phyloP scores from a whole-genome alignment of 2,329 filamentous ascomycete genomes.

The Fusarium sp. region DNA sequence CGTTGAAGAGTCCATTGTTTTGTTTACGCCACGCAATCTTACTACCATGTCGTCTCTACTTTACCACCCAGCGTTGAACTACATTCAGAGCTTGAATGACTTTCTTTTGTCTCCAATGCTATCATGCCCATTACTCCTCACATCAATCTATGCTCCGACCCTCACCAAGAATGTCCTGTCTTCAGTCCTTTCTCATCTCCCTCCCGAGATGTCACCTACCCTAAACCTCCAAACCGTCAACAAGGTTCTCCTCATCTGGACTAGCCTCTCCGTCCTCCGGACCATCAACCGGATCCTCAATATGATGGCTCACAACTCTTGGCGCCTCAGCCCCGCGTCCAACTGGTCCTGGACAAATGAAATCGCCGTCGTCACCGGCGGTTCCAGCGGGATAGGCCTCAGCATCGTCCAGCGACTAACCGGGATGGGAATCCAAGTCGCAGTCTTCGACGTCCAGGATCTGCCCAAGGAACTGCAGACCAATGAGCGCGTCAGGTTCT shows the following conservation, averaged over 20 bases:
- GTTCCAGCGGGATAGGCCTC: conserved; percentile 57
- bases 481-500: conserved; percentile 46
- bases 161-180: conserved; percentile 26
- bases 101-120: conserved; percentile 36
- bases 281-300: conserved; percentile 44
- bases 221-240: conserved; percentile 15
- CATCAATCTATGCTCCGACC: conserved; percentile 30
- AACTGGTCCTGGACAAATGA: conserved; percentile 56
- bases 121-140: conserved; percentile 32
- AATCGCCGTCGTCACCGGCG: conserved; percentile 59
- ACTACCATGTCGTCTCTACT: conserved; percentile 39
- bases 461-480: conserved; percentile 44
- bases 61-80: conserved; percentile 35
- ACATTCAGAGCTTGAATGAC: conserved; percentile 1
- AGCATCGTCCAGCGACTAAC: conserved; percentile 51
- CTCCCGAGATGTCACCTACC: conserved; percentile 6
- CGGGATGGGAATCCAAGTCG: conserved; percentile 68
- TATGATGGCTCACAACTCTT: conserved; percentile 48
- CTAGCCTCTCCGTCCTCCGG: conserved; percentile 43
- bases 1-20: not conserved
- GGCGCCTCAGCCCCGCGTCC: conserved; percentile 38
- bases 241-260: conserved; percentile 33
- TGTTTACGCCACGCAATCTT: not conserved
- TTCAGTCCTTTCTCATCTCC: conserved; percentile 8
- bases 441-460: conserved; percentile 71